phyloP scores from a whole-genome alignment of 768 basidiomycete genomes.

The Russula olivacea region DNA sequence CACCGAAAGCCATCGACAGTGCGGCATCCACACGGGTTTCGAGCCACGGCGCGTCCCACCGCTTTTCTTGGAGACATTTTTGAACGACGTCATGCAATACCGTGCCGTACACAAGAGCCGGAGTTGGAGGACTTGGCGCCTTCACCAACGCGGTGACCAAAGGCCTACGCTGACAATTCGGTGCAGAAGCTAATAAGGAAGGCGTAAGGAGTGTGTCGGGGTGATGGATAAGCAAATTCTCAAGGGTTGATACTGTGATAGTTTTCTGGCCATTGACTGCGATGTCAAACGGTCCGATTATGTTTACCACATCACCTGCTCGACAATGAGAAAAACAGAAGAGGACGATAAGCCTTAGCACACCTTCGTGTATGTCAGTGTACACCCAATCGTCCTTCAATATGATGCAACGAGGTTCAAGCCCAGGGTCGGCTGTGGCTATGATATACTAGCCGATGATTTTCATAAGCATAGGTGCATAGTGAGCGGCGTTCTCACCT shows the following conservation, averaged over 20 bases:
- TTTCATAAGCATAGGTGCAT: neutral
- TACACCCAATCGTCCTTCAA: constrained; percentile 76
- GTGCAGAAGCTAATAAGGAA: constrained; percentile 77
- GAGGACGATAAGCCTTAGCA: neutral
- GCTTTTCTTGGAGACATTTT: constrained; percentile 52
- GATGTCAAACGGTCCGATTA: constrained; percentile 47
- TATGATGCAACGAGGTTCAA: constrained; percentile 44
- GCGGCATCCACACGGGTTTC: constrained; percentile 53
- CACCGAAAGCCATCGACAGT: constrained; percentile 48
- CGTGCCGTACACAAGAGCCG: constrained; percentile 83
- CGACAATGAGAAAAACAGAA: neutral
- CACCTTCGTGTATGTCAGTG: constrained; percentile 57
- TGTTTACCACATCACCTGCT: constrained; percentile 75
- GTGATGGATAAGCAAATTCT: constrained; percentile 77
- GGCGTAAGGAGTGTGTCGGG: constrained; percentile 91
- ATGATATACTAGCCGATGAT: constrained; percentile 40
- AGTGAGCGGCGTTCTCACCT: constrained; percentile 11
- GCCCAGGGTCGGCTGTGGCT: constrained; percentile 40
- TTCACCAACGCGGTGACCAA: constrained; percentile 64
- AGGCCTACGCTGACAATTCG: constrained; percentile 81
- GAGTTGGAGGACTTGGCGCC: constrained; percentile 52
- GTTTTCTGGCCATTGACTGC: constrained; percentile 27
- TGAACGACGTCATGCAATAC: constrained; percentile 93
- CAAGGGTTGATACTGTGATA: constrained; percentile 55
- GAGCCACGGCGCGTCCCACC: constrained; percentile 62